Evolutionary conservation across 768 basidiomycete genomes (phyloP).

Genomic region (Hericium coralloides): DNA sequence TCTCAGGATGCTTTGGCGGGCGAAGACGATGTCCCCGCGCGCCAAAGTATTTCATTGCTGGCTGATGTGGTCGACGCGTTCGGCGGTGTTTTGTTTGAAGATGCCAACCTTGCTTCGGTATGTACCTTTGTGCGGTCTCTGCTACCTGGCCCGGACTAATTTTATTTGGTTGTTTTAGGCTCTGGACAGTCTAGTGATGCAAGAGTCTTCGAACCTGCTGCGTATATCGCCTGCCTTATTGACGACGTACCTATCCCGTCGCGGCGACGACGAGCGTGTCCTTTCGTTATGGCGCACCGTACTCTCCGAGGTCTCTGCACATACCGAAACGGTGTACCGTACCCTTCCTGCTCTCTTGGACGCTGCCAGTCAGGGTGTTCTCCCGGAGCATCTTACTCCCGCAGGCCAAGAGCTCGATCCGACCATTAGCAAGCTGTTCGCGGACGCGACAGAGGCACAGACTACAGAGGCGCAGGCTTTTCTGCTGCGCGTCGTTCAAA

Average conservation of each 20-base stretch:
- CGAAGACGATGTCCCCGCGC: neutral
- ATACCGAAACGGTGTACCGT: slow-evolving; percentile 21
- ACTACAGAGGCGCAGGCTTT: slow-evolving; percentile 23
- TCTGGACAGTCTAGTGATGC: slow-evolving; percentile 37
- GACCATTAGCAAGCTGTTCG: slow-evolving; percentile 31
- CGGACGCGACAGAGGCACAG: slow-evolving; percentile 24
- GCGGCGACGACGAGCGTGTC: slow-evolving; percentile 23
- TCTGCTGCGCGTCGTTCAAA: slow-evolving; percentile 30
- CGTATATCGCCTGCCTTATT: slow-evolving; percentile 34
- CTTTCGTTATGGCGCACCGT: slow-evolving; percentile 39
- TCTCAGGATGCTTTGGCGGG: neutral
- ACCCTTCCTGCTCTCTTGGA: slow-evolving; percentile 33
- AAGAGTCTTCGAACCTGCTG: slow-evolving; percentile 33
- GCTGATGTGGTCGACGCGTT: slow-evolving; percentile 44
- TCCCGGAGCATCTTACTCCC: slow-evolving; percentile 41
- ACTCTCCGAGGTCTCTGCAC: slow-evolving; percentile 32
- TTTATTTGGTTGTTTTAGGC: neutral
- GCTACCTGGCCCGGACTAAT: neutral
- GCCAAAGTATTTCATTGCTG: slow-evolving; percentile 16
- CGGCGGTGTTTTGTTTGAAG: slow-evolving; percentile 38
- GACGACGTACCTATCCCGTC: slow-evolving; percentile 41
- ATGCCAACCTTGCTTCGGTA: slow-evolving; percentile 36
- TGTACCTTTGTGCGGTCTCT: slow-evolving; percentile 2
- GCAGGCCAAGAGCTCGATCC: slow-evolving; percentile 35
- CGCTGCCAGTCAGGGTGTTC: slow-evolving; percentile 26